A percentile compares a stretch with the other conserved stretches of the same genome.
phyloP scores from a whole-genome alignment of 805 yeast genomes.

The Candida ficus region DNA sequence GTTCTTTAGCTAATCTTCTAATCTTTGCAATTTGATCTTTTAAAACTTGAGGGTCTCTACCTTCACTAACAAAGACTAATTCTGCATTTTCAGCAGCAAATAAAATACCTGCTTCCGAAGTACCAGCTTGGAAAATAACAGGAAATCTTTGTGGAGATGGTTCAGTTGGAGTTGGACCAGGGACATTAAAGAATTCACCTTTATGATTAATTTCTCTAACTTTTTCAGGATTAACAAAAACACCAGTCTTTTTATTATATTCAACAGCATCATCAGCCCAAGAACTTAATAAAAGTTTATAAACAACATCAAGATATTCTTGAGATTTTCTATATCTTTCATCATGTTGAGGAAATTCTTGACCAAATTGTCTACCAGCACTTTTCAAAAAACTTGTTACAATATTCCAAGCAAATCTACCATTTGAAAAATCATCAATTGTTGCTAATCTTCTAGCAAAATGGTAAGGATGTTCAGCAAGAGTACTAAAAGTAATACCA shows the following conservation, averaged over 20 bases:
- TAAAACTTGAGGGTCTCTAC: conserved; percentile 31
- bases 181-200: conserved; percentile 35
- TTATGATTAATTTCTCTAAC: no score
- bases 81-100: conserved; percentile 42
- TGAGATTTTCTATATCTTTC: conserved; percentile 37
- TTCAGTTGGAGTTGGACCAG: conserved; percentile 34
- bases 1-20: no score
- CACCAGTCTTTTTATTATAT: no score
- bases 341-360: conserved; percentile 30
- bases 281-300: no score
- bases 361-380: conserved; percentile 34
- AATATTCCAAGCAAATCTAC: conserved; percentile 45
- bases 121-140: conserved; percentile 39
- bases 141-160: conserved; percentile 42
- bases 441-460: conserved; percentile 29
- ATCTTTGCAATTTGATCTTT: no score
- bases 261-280: no score
- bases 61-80: conserved; percentile 34
- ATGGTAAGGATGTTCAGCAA: conserved; percentile 38
- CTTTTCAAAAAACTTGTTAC: conserved; percentile 39
- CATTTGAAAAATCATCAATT: conserved; percentile 37
- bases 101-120: conserved; percentile 34
- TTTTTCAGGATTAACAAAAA: no score
- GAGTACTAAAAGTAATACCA: conserved; percentile 38
- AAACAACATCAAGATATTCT: no score